phyloP scores from a whole-genome alignment of 2,329 filamentous ascomycete species.

The Aspergillus novofumigatus region DNA sequence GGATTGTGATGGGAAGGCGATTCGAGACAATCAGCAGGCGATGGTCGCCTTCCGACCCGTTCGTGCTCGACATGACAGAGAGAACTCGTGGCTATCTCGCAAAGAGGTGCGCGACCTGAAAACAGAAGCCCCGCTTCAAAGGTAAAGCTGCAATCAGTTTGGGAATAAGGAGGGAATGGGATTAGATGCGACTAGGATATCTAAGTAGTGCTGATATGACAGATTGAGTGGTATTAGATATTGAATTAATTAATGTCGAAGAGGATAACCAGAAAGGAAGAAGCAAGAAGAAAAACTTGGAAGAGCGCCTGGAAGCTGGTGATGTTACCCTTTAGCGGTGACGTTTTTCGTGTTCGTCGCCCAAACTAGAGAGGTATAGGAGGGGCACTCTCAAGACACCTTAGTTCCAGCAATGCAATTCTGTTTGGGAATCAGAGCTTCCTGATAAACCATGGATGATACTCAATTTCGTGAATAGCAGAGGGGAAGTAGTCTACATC shows the following conservation, averaged over 20 bases:
- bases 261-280: neutral
- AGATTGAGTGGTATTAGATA: neutral
- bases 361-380: neutral
- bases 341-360: neutral
- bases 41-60: slow-evolving; percentile 17
- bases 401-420: neutral
- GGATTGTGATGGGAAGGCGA: slow-evolving; percentile 89
- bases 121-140: neutral
- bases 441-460: neutral
- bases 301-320: neutral
- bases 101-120: neutral
- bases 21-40: slow-evolving; percentile 81
- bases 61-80: slow-evolving; percentile 4
- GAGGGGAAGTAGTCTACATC: neutral
- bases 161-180: neutral
- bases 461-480: neutral
- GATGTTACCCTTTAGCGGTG: neutral
- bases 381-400: too few species aligned
- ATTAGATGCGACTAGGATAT: neutral
- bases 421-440: too few species aligned
- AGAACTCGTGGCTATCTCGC: neutral
- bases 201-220: neutral
- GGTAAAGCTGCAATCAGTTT: neutral
- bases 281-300: neutral
- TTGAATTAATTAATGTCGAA: neutral